A percentile compares a stretch with the other conserved stretches of the same genome.
phyloP scores from a whole-genome alignment of 2,329 filamentous ascomycete species.

The Botrytis deweyae region DNA sequence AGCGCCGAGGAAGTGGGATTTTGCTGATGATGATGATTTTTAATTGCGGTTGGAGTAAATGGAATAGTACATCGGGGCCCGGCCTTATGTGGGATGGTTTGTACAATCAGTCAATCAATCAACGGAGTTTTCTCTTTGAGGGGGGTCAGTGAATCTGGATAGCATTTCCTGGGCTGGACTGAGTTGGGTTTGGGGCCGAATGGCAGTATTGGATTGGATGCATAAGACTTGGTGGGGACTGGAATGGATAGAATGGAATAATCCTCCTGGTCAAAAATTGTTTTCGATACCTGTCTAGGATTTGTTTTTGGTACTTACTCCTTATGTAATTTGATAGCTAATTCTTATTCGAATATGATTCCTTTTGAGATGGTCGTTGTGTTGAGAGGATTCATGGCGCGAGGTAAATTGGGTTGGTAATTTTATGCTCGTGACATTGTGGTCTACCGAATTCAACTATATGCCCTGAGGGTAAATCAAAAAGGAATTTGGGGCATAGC shows the following conservation, averaged over 20 bases:
- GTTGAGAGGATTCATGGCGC: too few relatives aligned
- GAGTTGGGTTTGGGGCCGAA: not conserved
- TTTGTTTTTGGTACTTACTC: not conserved
- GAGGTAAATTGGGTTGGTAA: not conserved
- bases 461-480: not conserved
- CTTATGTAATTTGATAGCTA: not conserved
- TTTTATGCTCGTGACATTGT: not conserved
- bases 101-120: not conserved
- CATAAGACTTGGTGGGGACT: not conserved
- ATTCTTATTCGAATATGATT: not conserved
- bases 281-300: conserved; percentile 3
- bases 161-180: not conserved
- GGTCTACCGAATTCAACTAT: not conserved
- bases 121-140: not conserved
- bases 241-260: not conserved
- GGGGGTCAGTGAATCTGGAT: not conserved
- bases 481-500: not conserved
- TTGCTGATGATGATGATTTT: conserved; percentile 33
- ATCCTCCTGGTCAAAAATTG: not conserved
- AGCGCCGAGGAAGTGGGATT: conserved; percentile 37
- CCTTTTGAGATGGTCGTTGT: not conserved
- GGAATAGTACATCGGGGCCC: not conserved
- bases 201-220: not conserved
- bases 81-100: not conserved
- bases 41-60: conserved; percentile 13